Evolutionary conservation across 257 asterid genomes (phyloP), one percentile per base, ranked within the genome.

Genomic region (Knoxia roxburghii): DNA sequence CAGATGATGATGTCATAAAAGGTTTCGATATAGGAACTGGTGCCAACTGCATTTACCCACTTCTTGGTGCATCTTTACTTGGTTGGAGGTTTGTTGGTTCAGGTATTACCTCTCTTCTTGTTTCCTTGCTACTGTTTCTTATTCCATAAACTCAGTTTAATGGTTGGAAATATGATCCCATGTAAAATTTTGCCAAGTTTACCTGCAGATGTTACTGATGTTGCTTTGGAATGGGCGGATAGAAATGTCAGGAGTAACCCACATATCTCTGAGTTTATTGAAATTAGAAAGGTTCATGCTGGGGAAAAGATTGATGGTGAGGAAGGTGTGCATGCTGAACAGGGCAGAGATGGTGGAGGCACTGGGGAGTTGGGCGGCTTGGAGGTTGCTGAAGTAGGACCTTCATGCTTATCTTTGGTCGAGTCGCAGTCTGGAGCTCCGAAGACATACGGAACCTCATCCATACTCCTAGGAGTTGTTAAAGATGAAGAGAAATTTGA

Each of bases 11-110:
- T 61, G 70, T 66, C 27, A 68, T 68, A n/a, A 86, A 71, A 77
- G 99, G 95, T 76, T 90, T 93, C 71, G 95, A 93, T 81, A 90
- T 93, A 64, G 99, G 99, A 40, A 93, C 97, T 1, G 99, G 99
- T 37, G 86, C 96, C n/a, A 90, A 93, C 83, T 88, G 99, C 75
- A 86, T 93, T 45, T 93, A 90, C 78, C 97, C 99, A 59, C 96
- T 93, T 70, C 96, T 90, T n/a, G 99, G 97, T 69, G 89, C 99
- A 67, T 90, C 99, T 26, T 80, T 90, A 72, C 85, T 86, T 78
- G 94, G 95, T 64, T 93, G 99, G 99, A 85, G 73, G 40, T 93
- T 93, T 72, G 92, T 93, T 74, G 96, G 89, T 74, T 90, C 97
- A 69, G 97, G 98, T 89, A 73, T 66, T 73, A 71, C 20, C 48